These are phyloP conservation scores for Termitomyces sp. DNA, from an alignment of 768 basidiomycete species.

Conservation along the genomic window DNA sequence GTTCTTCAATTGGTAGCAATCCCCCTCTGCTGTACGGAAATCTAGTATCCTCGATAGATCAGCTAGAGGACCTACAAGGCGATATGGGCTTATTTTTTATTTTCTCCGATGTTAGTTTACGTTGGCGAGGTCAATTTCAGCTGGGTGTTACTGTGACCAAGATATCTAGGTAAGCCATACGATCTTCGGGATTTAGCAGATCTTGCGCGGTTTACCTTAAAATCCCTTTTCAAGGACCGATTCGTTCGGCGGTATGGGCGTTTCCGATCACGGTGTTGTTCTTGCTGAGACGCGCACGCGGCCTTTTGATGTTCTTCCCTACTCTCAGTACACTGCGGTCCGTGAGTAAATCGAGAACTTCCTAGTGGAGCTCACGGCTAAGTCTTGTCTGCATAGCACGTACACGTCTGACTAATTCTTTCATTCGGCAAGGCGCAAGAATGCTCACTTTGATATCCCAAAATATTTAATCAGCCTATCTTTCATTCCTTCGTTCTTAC, in stretches of 20 bases:
- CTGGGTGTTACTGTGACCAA: slow-evolving; percentile 71
- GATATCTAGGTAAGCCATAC: slow-evolving; percentile 62
- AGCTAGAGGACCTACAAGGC: slow-evolving; percentile 77
- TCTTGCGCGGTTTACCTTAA: slow-evolving; percentile 19
- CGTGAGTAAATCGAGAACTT: slow-evolving; percentile 46
- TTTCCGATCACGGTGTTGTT: slow-evolving; percentile 57
- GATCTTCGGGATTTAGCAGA: slow-evolving; percentile 2
- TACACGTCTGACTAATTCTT: slow-evolving; percentile 49
- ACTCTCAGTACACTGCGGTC: slow-evolving; percentile 73
- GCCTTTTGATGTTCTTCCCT: slow-evolving; percentile 75
- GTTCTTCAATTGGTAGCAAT: slow-evolving; percentile 49
- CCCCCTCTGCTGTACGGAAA: slow-evolving; percentile 79
- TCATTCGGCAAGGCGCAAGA: slow-evolving; percentile 52
- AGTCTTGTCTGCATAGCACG: slow-evolving; percentile 29
- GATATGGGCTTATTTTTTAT: slow-evolving; percentile 83
- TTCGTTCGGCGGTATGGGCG: slow-evolving; percentile 44
- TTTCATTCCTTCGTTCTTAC: not conserved
- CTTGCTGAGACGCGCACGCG: slow-evolving; percentile 73
- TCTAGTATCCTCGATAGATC: slow-evolving; percentile 78
- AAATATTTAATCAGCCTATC: slow-evolving; percentile 14
- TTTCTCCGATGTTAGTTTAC: slow-evolving; percentile 88
- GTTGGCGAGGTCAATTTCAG: slow-evolving; percentile 72
- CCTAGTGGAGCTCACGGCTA: slow-evolving; percentile 10
- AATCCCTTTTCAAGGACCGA: slow-evolving; percentile 37
- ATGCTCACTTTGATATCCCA: slow-evolving; percentile 40